Evolutionary conservation across 2,329 filamentous ascomycete species (phyloP).

Genomic region (Diaporthe sp.): DNA sequence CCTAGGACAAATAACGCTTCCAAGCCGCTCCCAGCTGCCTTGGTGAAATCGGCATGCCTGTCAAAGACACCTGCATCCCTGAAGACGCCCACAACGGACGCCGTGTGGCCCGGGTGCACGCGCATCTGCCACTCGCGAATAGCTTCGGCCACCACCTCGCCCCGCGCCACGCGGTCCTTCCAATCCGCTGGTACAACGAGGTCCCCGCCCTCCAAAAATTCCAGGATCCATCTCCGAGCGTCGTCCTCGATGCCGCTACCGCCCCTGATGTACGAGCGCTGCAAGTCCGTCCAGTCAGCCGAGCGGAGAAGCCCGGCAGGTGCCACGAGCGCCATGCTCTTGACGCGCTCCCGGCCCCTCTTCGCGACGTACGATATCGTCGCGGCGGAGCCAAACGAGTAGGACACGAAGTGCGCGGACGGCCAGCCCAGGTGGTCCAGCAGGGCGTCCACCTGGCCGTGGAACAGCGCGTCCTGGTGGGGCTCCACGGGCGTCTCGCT

Average conservation of each 20-base stretch:
- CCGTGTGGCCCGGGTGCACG: conserved; percentile 59
- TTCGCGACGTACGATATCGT: conserved; percentile 54
- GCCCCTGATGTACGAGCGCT: conserved; percentile 14
- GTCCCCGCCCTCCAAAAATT: conserved; percentile 58
- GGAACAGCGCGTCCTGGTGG: conserved; percentile 59
- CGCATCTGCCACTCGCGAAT: conserved; percentile 62
- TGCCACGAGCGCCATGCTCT: conserved; percentile 58
- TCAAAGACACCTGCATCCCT: conserved; percentile 61
- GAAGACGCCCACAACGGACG: conserved; percentile 60
- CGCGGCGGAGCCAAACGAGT: conserved; percentile 61
- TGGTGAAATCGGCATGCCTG: conserved; percentile 44
- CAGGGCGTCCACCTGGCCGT: conserved; percentile 54
- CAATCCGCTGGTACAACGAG: conserved; percentile 59
- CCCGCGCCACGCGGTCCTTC: conserved; percentile 55
- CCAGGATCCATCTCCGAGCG: conserved; percentile 53
- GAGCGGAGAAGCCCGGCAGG: conserved; percentile 59
- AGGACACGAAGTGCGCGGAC: conserved; percentile 61
- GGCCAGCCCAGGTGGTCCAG: conserved; percentile 58
- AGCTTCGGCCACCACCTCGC: conserved; percentile 62
- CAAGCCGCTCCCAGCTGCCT: conserved; percentile 36
- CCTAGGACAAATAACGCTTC: conserved; percentile 25
- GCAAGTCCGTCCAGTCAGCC: conserved; percentile 47
- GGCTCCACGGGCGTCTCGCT: conserved; percentile 59
- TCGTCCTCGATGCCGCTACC: conserved; percentile 49
- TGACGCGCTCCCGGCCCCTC: conserved; percentile 47